A percentile compares a stretch with the other conserved stretches of the same genome.
phyloP scores from a whole-genome alignment of 2,329 filamentous ascomycete genomes.

The Aspergillus pseudoglaucus region DNA sequence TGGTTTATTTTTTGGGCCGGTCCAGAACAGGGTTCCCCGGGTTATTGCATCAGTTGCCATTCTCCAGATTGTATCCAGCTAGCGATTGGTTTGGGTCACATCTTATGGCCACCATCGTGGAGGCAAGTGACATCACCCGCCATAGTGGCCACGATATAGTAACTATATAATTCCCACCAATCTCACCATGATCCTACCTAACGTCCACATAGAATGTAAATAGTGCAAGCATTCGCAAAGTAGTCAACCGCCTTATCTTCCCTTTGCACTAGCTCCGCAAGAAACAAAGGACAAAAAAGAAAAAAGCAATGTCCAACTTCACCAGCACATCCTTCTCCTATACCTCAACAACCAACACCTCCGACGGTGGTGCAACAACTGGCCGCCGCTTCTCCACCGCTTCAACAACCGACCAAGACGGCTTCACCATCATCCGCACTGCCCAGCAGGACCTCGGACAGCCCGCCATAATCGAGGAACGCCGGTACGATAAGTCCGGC shows the following conservation, averaged over 20 bases:
- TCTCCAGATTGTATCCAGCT: not conserved
- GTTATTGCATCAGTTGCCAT: not conserved
- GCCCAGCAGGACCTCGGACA: slow-evolving; percentile 29
- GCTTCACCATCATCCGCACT: slow-evolving; percentile 28
- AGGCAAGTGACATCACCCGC: not conserved
- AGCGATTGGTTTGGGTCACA: not conserved
- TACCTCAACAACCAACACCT: slow-evolving; percentile 23
- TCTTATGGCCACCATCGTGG: not conserved
- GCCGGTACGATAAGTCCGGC: slow-evolving; percentile 26
- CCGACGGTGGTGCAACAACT: slow-evolving; percentile 18
- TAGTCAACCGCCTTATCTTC: not conserved
- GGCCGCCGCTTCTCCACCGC: slow-evolving; percentile 28
- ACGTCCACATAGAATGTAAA: not conserved
- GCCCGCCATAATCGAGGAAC: slow-evolving; percentile 27
- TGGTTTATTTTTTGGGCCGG: not conserved
- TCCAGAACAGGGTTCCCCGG: not conserved
- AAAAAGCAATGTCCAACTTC: slow-evolving; percentile 17
- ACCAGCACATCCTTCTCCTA: slow-evolving; percentile 29
- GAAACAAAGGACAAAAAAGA: not conserved
- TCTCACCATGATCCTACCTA: not conserved
- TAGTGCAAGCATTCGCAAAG: not conserved
- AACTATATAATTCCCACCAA: not conserved
- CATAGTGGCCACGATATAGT: not conserved
- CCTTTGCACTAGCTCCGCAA: not conserved
- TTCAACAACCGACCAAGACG: slow-evolving; percentile 26